These are phyloP conservation scores for Aegilops umbellulata DNA, from an alignment of 176 grass and related monocot species.

Conservation along the genomic window DNA sequence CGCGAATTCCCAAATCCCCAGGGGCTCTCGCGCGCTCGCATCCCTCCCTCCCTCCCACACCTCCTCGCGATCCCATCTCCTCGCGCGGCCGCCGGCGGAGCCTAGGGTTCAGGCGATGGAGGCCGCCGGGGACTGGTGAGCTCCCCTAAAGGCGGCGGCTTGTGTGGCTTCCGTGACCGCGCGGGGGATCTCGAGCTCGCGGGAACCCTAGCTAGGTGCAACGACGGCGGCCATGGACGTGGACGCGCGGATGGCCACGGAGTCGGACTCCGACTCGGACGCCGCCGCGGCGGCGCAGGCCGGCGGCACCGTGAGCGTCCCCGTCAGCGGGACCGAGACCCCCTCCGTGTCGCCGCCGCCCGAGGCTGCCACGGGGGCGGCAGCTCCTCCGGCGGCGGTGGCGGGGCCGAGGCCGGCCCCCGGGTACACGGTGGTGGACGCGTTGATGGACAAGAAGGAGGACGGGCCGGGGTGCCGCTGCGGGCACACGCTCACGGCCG, in stretches of 20 bases:
- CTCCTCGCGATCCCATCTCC: constrained; percentile 42
- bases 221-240: constrained; percentile 35
- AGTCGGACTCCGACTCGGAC: constrained; percentile 50
- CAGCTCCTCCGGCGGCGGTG: not conserved
- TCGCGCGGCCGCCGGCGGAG: constrained; percentile 1
- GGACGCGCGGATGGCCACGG: constrained; percentile 51
- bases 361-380: not conserved
- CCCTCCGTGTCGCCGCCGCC: constrained; percentile 33
- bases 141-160: not conserved
- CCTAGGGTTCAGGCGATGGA: constrained; percentile 20
- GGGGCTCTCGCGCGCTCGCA: constrained; percentile 32
- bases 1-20: constrained; percentile 37
- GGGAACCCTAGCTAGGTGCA: constrained; percentile 37
- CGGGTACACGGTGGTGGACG: constrained; percentile 64
- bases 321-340: constrained; percentile 39
- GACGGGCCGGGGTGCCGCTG: constrained; percentile 93
- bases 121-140: not conserved
- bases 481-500: constrained; percentile 85
- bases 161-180: not conserved
- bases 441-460: constrained; percentile 73
- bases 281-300: not conserved
- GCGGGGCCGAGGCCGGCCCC: constrained; percentile 76
- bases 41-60: not conserved
- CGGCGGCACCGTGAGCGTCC: not conserved
- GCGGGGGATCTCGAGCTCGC: constrained; percentile 18